phyloP scores from a whole-genome alignment of 345 rosid genomes.

The Microcos paniculata region DNA sequence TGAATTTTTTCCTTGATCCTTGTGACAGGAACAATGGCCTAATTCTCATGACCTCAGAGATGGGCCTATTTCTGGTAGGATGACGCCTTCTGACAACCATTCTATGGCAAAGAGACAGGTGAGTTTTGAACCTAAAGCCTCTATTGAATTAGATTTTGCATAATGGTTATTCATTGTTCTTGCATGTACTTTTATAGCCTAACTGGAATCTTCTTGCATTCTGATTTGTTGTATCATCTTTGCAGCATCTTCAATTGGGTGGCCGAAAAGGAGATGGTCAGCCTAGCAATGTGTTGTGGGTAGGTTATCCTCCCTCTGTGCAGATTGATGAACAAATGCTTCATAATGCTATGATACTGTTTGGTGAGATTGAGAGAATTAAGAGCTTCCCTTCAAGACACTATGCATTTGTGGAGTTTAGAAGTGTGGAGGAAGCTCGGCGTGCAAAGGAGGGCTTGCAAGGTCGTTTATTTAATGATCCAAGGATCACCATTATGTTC shows the following conservation, averaged over 20 bases:
- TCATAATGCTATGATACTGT: constrained; percentile 96
- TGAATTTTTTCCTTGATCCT: background rate
- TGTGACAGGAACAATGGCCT: constrained; percentile 60
- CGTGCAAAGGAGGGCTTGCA: constrained; percentile 93
- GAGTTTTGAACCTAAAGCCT: constrained; percentile 24
- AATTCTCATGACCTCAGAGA: constrained; percentile 57
- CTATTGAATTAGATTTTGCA: background rate
- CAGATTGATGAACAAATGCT: constrained; percentile 92
- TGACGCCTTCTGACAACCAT: constrained; percentile 34
- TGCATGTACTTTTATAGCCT: background rate
- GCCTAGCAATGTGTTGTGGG: constrained; percentile 84
- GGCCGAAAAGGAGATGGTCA: constrained; percentile 57
- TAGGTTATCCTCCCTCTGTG: constrained; percentile 93
- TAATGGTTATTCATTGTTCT: constrained; percentile 5
- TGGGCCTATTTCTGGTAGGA: constrained; percentile 40
- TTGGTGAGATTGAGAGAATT: constrained; percentile 93
- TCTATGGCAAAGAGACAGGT: constrained; percentile 56
- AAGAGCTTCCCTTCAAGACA: constrained; percentile 79
- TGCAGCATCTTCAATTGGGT: constrained; percentile 52
- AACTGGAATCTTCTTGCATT: background rate
- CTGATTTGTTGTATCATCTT: constrained; percentile 13
- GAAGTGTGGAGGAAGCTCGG: constrained; percentile 94
- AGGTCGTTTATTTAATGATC: constrained; percentile 88
- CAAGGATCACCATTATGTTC: constrained; percentile 84
- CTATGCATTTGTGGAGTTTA: constrained; percentile 90